These are phyloP conservation scores for Botrytis fragariae DNA, from an alignment of 2,329 filamentous ascomycete species.

Conservation along the genomic window DNA sequence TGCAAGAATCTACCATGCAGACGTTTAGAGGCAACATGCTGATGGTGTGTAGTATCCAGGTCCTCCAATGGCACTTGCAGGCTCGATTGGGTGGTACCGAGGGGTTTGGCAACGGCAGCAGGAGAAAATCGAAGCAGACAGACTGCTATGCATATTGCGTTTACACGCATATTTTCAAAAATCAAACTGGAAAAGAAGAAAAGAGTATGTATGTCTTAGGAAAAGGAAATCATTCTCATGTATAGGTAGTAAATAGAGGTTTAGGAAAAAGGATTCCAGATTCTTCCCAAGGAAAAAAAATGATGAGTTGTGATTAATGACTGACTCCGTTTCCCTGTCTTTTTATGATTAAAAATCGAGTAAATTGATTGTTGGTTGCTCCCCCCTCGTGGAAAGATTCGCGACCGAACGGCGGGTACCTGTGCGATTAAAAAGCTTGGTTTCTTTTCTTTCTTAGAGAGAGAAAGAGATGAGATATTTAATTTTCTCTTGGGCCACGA, in stretches of 20 bases:
- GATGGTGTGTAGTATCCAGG: slow-evolving; percentile 26
- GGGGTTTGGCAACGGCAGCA: slow-evolving; percentile 26
- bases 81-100: slow-evolving; percentile 23
- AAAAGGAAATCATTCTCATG: slow-evolving; percentile 13
- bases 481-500: neutral
- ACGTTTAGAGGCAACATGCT: slow-evolving; percentile 37
- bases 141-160: slow-evolving; percentile 28
- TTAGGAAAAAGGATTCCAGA: neutral
- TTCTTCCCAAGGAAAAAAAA: neutral
- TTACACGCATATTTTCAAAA: slow-evolving; percentile 31
- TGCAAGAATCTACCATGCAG: slow-evolving; percentile 79
- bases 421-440: neutral
- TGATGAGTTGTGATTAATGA: slow-evolving; percentile 1
- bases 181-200: slow-evolving; percentile 18
- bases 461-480: neutral
- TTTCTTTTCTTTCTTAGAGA: neutral
- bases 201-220: neutral
- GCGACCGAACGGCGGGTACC: neutral
- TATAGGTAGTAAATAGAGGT: neutral
- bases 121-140: slow-evolving; percentile 29
- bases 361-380: slow-evolving; percentile 1
- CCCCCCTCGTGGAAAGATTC: neutral
- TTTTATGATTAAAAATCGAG: neutral
- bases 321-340: neutral
- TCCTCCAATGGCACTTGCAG: slow-evolving; percentile 36